Percentiles rank a stretch among this genome's conserved stretches.
Conservation (phyloP, 306 rosid genomes). For the Sphenostylis stenocarpa region DNA sequence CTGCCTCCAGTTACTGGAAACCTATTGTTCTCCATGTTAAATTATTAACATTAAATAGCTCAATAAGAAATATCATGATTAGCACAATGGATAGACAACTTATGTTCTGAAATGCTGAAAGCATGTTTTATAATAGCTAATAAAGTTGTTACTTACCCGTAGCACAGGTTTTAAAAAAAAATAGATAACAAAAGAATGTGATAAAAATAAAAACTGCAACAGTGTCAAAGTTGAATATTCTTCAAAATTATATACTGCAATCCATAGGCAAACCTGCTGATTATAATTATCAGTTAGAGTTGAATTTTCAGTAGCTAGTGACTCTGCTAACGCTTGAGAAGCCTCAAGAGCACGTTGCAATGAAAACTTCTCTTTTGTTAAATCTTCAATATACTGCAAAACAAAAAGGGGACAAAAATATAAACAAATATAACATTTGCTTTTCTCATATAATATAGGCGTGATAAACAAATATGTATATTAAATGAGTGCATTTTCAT, state of each 20-base stretch:
- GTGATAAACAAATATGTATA: background rate
- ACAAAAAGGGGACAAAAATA: background rate
- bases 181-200: conserved; percentile 1
- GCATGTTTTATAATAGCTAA: background rate
- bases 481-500: conserved; percentile 12
- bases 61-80: conserved; percentile 4
- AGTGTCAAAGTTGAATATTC: conserved; percentile 13
- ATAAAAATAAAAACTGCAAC: background rate
- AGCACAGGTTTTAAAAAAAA: background rate
- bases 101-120: background rate
- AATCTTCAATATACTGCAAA: conserved; percentile 93
- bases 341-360: conserved; percentile 89
- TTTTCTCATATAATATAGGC: background rate
- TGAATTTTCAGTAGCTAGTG: conserved; percentile 94
- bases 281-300: conserved; percentile 88
- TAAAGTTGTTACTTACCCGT: background rate
- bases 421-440: background rate
- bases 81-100: background rate
- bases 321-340: conserved; percentile 75
- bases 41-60: background rate
- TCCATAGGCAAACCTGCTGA: conserved; percentile 69
- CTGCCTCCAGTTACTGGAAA: background rate
- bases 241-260: conserved; percentile 14
- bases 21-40: conserved; percentile 14
- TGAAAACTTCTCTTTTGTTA: conserved; percentile 91